Evolutionary conservation across 768 basidiomycete species (phyloP).

Genomic region (Gelatoporia subvermispora): DNA sequence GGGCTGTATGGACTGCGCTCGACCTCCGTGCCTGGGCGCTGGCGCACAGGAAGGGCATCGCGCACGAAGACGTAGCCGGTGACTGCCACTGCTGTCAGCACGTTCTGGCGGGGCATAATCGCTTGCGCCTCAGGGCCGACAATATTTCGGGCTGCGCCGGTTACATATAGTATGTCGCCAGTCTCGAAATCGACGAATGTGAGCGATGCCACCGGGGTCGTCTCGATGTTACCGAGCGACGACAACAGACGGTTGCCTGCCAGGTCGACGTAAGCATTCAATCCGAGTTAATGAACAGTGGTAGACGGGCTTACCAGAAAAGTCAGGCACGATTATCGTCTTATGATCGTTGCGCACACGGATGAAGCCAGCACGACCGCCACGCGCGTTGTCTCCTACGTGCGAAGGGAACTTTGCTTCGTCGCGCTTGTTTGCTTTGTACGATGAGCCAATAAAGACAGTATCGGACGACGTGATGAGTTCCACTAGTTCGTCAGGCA

Average conservation of each 20-base stretch:
- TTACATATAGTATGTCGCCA: constrained; percentile 58
- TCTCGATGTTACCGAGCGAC: constrained; percentile 57
- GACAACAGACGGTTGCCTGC: constrained; percentile 60
- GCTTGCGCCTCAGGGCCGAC: constrained; percentile 42
- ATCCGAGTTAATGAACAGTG: no score
- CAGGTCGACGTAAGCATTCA: no score
- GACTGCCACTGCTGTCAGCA: constrained; percentile 42
- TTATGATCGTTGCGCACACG: constrained; percentile 48
- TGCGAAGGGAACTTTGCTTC: constrained; percentile 46
- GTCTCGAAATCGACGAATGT: constrained; percentile 50
- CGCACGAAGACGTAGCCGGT: constrained; percentile 51
- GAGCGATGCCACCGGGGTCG: constrained; percentile 50
- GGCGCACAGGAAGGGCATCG: constrained; percentile 51
- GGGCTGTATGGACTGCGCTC: constrained; percentile 54
- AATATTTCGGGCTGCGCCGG: constrained; percentile 48
- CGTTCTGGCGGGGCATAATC: constrained; percentile 53
- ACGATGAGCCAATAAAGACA: constrained; percentile 50
- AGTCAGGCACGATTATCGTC: constrained; percentile 57
- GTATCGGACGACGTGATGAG: constrained; percentile 50
- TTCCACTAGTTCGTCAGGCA: constrained; percentile 45
- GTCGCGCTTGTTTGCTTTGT: constrained; percentile 36
- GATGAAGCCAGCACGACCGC: constrained; percentile 57
- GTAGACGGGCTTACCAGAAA: constrained; percentile 41
- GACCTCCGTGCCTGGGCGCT: constrained; percentile 27
- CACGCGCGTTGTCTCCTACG: constrained; percentile 59